Evolutionary conservation across 306 rosid genomes (phyloP).

Genomic region (Lotus japonicus): DNA sequence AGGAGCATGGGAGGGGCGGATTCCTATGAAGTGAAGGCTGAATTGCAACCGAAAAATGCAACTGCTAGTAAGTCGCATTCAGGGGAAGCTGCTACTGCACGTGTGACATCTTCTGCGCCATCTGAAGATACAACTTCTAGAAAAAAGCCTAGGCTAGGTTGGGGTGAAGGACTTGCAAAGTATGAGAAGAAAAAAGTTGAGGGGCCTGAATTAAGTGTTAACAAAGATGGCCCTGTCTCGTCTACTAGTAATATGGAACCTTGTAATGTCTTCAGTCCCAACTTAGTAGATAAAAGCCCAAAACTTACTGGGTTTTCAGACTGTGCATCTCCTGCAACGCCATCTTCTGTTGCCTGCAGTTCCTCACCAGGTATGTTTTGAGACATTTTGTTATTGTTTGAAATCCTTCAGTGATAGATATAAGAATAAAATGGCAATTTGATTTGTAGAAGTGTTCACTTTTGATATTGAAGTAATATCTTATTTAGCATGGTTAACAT

Average conservation of each 20-base stretch:
- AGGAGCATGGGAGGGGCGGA: slow-evolving; percentile 61
- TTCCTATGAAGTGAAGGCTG: slow-evolving; percentile 53
- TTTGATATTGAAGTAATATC: neutral
- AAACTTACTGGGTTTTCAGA: slow-evolving; percentile 48
- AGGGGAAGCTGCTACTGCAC: slow-evolving; percentile 65
- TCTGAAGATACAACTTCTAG: slow-evolving; percentile 65
- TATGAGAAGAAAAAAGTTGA: slow-evolving; percentile 93
- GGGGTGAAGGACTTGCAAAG: slow-evolving; percentile 99
- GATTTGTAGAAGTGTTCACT: neutral
- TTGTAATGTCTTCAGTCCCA: slow-evolving; percentile 40
- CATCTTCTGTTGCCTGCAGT: slow-evolving; percentile 95
- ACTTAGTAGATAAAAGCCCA: slow-evolving; percentile 66
- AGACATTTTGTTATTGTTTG: neutral
- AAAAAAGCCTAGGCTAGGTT: slow-evolving; percentile 85
- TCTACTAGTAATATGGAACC: slow-evolving; percentile 41
- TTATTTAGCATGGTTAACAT: neutral
- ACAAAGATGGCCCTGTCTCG: slow-evolving; percentile 49
- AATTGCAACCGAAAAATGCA: slow-evolving; percentile 45
- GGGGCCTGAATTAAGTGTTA: slow-evolving; percentile 51
- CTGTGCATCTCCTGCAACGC: slow-evolving; percentile 93
- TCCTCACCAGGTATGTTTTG: slow-evolving; percentile 74
- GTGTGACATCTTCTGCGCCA: slow-evolving; percentile 63
- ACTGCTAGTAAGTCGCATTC: slow-evolving; percentile 56
- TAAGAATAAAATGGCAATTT: no score
- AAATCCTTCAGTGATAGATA: neutral